These are phyloP conservation scores for Talaromyces liani DNA, from an alignment of 495 filamentous ascomycete genomes.

Conservation along the genomic window DNA sequence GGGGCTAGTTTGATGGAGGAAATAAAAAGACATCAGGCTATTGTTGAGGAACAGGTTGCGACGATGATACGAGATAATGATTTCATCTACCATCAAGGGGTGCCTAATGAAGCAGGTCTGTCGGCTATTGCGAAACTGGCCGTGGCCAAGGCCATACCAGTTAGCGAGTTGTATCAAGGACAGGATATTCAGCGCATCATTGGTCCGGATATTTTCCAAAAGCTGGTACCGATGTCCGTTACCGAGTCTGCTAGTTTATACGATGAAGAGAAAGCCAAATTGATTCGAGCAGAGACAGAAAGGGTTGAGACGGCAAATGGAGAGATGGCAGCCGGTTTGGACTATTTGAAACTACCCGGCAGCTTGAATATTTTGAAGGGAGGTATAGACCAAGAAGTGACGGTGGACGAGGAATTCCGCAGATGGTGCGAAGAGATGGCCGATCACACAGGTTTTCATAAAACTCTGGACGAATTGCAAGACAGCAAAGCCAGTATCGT, in stretches of 20 bases:
- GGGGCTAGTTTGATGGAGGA: conserved; percentile 66
- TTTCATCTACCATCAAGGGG: conserved; percentile 92
- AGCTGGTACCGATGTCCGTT: conserved; percentile 92
- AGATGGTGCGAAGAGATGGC: conserved; percentile 90
- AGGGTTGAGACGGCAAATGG: conserved; percentile 83
- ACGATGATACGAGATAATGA: conserved; percentile 89
- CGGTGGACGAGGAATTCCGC: conserved; percentile 83
- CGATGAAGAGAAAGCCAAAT: conserved; percentile 96
- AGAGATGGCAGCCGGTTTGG: conserved; percentile 91
- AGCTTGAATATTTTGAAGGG: conserved; percentile 89
- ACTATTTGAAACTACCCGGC: conserved; percentile 84
- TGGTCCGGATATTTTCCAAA: conserved; percentile 93
- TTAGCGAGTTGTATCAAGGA: conserved; percentile 92
- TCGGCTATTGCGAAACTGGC: conserved; percentile 81
- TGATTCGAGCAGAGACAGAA: conserved; percentile 89
- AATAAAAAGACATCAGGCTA: conserved; percentile 70
- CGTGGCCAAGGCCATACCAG: conserved; percentile 96
- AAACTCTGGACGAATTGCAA: conserved; percentile 70
- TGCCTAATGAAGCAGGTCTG: conserved; percentile 77
- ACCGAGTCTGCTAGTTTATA: conserved; percentile 96
- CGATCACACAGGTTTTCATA: conserved; percentile 66
- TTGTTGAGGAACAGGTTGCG: conserved; percentile 70
- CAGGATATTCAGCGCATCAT: conserved; percentile 97
- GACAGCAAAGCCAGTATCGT: conserved; percentile 68
- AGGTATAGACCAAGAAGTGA: conserved; percentile 82